Evolutionary conservation across 495 filamentous ascomycete genomes (phyloP), one percentile per base, ranked within the genome.

Genomic region (Xylaria scruposa): DNA sequence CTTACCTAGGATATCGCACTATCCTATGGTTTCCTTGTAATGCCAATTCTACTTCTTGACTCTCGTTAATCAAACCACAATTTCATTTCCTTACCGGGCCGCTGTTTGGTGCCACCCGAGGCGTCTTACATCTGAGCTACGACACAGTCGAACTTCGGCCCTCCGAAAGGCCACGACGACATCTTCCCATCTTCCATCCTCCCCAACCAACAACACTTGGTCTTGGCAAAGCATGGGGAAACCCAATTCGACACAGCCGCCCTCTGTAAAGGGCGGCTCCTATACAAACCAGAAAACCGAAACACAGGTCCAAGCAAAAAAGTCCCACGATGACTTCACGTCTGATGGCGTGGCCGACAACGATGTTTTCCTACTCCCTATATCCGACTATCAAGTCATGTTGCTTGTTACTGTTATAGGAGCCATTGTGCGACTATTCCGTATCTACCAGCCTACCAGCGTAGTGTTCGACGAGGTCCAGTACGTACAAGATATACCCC

Each of bases 401-500:
- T 82, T 88, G 26, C 78, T 88, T 53, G 81, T 98, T 71, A 97
- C 94, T 54, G 70, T 95, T 56, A 74, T 97, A 68, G 93, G 92
- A 24, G 87, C 91, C 36, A 83, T 90, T 71, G 94, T 99, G 69
- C 91, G 96, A 72, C 83, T 99, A 38, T 99, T 97, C 86, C 90
- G 93, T 79, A 97, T 98, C 82, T 97, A 97, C 81, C 94, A 98
- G 79, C 96, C 96, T 54, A 91, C 90, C 73, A 98, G 95, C 77
- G 96, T 99, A 47, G 96, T 99, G 60, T 99, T 99, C 80, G 96
- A 99, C 79, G 96, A 99, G 87, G 96, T 99, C 80, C 96, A 99
- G 95, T 98, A 90, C 76, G 92, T 85, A 66, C 72, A 42, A 36
- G 53, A 3, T 44, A 13, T n/a, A 10, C 71, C 78, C 77, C 56